A percentile compares a stretch with the other conserved stretches of the same genome.
Conservation (phyloP, 345 rosid species). For the Rhodamnia rubescens region DNA sequence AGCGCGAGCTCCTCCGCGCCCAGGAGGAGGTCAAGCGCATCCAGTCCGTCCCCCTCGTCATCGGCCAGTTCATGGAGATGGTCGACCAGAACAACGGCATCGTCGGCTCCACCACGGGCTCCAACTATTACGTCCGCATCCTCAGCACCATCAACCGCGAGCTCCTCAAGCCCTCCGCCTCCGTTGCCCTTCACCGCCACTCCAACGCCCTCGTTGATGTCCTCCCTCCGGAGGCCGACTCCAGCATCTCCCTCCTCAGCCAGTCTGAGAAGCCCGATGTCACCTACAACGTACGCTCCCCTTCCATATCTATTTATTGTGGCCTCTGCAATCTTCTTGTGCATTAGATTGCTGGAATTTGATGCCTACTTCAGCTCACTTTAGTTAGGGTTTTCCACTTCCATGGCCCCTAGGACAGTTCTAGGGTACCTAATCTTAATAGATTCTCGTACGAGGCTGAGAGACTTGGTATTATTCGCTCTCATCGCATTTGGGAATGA, state of each 20-base stretch:
- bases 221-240: constrained; percentile 96
- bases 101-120: constrained; percentile 98
- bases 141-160: constrained; percentile 92
- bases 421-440: neutral
- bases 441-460: neutral
- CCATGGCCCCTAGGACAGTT: neutral
- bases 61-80: constrained; percentile 99
- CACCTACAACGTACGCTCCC: constrained; percentile 48
- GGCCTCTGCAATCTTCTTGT: neutral
- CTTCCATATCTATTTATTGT: neutral
- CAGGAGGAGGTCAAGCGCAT: constrained; percentile 98
- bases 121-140: constrained; percentile 89
- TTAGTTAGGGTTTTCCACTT: neutral
- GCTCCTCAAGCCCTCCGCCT: constrained; percentile 89
- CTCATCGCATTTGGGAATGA: neutral
- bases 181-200: constrained; percentile 96
- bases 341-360: neutral
- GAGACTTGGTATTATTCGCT: neutral
- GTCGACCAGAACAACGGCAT: constrained; percentile 98
- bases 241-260: constrained; percentile 88
- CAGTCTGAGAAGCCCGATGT: constrained; percentile 99
- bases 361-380: neutral
- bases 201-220: constrained; percentile 96
- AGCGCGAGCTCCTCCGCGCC: constrained; percentile 80
- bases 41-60: constrained; percentile 91